Base-by-base conservation (phyloP, 2,329 filamentous ascomycete genomes). In the Alternaria angustiovoidea region DNA sequence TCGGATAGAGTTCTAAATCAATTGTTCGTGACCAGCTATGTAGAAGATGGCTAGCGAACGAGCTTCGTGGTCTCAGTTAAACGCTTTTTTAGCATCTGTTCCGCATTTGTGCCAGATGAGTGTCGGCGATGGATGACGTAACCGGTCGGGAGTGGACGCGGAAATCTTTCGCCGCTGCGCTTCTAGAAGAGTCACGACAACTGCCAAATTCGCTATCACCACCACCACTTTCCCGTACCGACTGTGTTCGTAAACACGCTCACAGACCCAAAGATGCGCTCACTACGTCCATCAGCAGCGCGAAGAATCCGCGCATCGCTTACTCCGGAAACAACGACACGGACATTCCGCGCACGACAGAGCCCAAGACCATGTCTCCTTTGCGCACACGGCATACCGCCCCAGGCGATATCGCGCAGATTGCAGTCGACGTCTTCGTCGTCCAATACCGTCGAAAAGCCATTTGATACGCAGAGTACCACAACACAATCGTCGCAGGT, bases 251-350 rank as follows among this genome's bases (percentile, higher is more conserved):
- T 18, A 38, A 34, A 47, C 11, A 22, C 41, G 39, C 22, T 22
- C 30, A 47, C 12, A 7, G 22, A 5, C 8, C 22, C n/a, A 32
- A 52, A 8, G 38, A 73, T 74, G 70, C 67, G 64, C 20, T 64
- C 67, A 11, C 12, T 72, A 56, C 70, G 69, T 16, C 61, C 68
- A 49, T 60, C 66, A 51, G 63, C 66, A 16, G 54, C 69, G 28
- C 61, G 65, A 44, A 67, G 67, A 62, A 65, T 78, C n/a, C 72
- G 73, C 60, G 52, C 69, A 49, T 53, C 66, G 18, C 38, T 73
- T 36, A 48, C 55, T 5, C 66, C 67, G 46, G 63, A 70, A 55
- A 8, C 61, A 2, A 54, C 66, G 24, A 26, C 44, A 16, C 60
- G 63, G 22, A 58, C 66, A 2, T 57, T 67, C 26, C 67, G 63